Evolutionary conservation across 2,329 filamentous ascomycete species (phyloP).

Genomic region (Fusarium sp.): DNA sequence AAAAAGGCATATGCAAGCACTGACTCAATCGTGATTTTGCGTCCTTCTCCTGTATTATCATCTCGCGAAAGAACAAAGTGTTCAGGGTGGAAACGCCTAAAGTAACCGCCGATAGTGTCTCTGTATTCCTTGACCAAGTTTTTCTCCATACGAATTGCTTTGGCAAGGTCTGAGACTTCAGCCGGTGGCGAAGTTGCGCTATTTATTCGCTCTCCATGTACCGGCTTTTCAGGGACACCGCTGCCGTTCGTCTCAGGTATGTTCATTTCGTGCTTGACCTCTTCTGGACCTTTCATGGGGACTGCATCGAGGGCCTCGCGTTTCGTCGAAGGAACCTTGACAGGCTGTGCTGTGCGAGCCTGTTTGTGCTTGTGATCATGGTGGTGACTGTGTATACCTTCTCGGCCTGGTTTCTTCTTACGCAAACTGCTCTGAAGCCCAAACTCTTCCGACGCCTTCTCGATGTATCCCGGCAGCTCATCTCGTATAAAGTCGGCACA

Average conservation of each 20-base stretch:
- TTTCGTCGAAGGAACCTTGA: conserved; percentile 36
- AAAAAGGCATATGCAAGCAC: conserved; percentile 93
- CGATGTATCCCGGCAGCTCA: conserved; percentile 88
- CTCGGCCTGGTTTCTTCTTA: conserved; percentile 54
- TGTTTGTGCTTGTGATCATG: conserved; percentile 40
- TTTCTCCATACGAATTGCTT: conserved; percentile 76
- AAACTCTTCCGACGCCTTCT: conserved; percentile 81
- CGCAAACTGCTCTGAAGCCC: conserved; percentile 81
- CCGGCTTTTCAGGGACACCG: conserved; percentile 52
- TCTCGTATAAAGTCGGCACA: conserved; percentile 90
- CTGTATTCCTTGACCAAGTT: conserved; percentile 82
- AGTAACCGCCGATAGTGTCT: conserved; percentile 91
- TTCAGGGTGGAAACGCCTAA: conserved; percentile 86
- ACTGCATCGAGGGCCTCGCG: conserved; percentile 52
- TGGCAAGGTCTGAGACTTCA: conserved; percentile 66
- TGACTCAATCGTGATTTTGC: conserved; percentile 74
- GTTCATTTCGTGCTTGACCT: conserved; percentile 56
- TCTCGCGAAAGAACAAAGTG: conserved; percentile 69
- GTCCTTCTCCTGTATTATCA: conserved; percentile 47
- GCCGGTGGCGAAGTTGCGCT: conserved; percentile 61
- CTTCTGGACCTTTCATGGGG: conserved; percentile 63
- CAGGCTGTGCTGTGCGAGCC: conserved; percentile 3
- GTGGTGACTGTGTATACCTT: conserved; percentile 34
- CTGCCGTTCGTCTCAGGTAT: conserved; percentile 51
- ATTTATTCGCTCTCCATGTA: conserved; percentile 54